A percentile compares a stretch with the other conserved stretches of the same genome.
Evolutionary conservation across 768 basidiomycete genomes (phyloP).

Genomic region (Xerocomus brunneocitrinus): DNA sequence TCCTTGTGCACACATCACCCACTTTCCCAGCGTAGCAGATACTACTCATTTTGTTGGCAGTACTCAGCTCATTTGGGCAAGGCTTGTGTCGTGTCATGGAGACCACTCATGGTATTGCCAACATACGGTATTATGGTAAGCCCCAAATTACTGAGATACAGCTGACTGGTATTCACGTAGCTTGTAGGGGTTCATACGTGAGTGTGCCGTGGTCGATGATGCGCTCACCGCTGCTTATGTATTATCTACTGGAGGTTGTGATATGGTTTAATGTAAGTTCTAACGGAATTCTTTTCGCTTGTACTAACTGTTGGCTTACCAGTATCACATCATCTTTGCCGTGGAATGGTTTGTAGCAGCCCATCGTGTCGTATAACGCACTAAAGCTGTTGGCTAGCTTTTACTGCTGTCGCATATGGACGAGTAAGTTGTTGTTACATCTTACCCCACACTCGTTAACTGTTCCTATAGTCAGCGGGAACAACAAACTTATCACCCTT

Average conservation of each 20-base stretch:
- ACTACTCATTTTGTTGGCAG: constrained; percentile 4
- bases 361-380: no score
- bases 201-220: background rate
- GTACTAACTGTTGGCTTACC: background rate
- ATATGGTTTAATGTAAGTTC: constrained; percentile 2
- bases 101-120: background rate
- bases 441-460: background rate
- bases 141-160: no score
- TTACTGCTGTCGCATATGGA: constrained; percentile 15
- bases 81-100: constrained; percentile 3
- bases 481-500: constrained; percentile 10
- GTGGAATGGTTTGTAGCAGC: constrained; percentile 8
- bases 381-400: constrained; percentile 4
- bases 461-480: constrained; percentile 11
- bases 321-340: background rate
- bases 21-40: constrained; percentile 2
- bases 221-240: background rate
- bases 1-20: background rate
- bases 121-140: constrained; percentile 2
- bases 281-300: no score
- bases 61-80: background rate
- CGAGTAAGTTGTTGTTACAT: constrained; percentile 1
- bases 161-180: background rate
- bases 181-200: constrained; percentile 6
- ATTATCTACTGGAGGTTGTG: background rate